Conservation (phyloP, 2,329 filamentous ascomycete genomes). For the Fonsecaea multimorphosa region DNA sequence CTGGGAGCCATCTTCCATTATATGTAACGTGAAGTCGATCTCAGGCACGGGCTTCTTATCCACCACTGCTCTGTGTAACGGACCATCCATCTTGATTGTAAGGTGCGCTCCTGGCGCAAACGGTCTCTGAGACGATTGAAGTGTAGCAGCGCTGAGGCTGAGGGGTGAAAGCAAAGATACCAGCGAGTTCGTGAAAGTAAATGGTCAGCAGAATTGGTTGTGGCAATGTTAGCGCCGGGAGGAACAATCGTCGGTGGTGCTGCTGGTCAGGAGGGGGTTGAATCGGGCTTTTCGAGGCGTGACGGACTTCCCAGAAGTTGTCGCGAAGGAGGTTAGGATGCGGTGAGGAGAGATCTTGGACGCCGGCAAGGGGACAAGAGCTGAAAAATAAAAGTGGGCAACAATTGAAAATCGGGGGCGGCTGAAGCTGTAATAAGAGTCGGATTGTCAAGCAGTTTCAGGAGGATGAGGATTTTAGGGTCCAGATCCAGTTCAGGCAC, state of each 20-base stretch:
- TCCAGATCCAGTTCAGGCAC: constrained; percentile 11
- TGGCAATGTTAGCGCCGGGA: constrained; percentile 17
- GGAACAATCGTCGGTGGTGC: constrained; percentile 8
- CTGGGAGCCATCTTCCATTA: constrained; percentile 95
- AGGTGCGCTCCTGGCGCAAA: constrained; percentile 36
- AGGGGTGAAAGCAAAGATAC: background rate
- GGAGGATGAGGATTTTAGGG: constrained; percentile 16
- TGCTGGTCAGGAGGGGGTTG: constrained; percentile 12
- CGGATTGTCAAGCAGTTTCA: constrained; percentile 12
- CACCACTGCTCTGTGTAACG: constrained; percentile 83
- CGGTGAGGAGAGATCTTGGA: constrained; percentile 4
- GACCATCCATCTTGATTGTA: constrained; percentile 48
- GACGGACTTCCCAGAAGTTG: background rate
- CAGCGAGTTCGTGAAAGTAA: background rate
- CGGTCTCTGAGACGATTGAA: background rate
- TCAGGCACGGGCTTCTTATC: constrained; percentile 95
- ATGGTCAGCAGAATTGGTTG: constrained; percentile 18
- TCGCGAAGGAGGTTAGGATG: constrained; percentile 9
- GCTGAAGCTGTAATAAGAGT: constrained; percentile 29
- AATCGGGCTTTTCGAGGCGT: background rate
- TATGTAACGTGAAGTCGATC: constrained; percentile 98
- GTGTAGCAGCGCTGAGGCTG: background rate
- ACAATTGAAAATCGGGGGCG: constrained; percentile 25
- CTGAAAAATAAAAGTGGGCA: constrained; percentile 24
- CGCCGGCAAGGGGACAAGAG: constrained; percentile 12